Conservation (phyloP, 129 eudicot species). For the Calendula officinalis region DNA sequence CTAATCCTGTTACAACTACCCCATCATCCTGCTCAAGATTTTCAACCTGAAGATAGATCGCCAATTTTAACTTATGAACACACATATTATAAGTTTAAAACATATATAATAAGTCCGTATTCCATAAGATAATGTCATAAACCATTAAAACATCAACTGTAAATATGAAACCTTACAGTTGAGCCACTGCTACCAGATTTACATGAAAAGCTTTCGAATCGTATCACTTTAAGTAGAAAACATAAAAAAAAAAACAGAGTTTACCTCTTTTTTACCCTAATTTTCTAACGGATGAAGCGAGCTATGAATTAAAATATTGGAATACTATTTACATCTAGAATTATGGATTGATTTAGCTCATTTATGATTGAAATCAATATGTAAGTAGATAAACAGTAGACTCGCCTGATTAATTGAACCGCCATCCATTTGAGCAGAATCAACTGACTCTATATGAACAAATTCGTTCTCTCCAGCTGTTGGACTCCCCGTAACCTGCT, state of each 20-base stretch:
- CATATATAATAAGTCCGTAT: background rate
- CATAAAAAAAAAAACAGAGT: too few species aligned
- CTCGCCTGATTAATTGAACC: constrained; percentile 40
- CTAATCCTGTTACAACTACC: constrained; percentile 52
- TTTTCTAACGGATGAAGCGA: too few species aligned
- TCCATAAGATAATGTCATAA: background rate
- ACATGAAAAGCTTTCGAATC: background rate
- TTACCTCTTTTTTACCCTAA: too few species aligned
- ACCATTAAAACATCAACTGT: background rate
- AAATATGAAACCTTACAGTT: background rate
- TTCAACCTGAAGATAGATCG: constrained; percentile 37
- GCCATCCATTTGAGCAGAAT: constrained; percentile 35
- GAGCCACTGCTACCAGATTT: background rate
- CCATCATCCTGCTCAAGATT: constrained; percentile 47
- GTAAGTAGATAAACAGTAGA: too few species aligned
- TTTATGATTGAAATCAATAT: too few species aligned
- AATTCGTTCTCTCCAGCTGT: constrained; percentile 35
- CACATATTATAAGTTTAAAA: constrained; percentile 5
- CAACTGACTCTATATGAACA: constrained; percentile 36
- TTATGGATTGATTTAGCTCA: too few species aligned
- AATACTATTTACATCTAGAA: too few species aligned
- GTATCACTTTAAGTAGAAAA: too few species aligned
- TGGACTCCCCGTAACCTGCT: constrained; percentile 38
- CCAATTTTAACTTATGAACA: constrained; percentile 23
- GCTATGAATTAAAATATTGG: too few species aligned